Base-by-base conservation (phyloP, 208 protist species). In the Blastocrithidia nonstop region DNA sequence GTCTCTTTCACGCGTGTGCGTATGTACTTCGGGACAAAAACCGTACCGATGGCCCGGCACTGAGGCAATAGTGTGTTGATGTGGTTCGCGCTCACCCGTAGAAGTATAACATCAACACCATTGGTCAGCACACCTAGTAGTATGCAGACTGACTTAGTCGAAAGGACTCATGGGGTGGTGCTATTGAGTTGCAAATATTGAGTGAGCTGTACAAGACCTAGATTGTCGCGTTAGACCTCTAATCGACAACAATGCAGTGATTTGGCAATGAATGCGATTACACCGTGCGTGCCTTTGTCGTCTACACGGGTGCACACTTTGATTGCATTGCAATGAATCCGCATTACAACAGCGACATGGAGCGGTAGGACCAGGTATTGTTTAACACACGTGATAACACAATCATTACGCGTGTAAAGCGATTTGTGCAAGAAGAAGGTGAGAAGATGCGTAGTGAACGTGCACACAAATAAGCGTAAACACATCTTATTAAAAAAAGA, bases 221-320 rank as follows among this genome's bases (percentile, higher is more conserved):
- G 63, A 92, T 97, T 40, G 57, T 88, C 27, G 69, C 76, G 4
- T 56, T 94, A 11, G 87, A 96, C 48, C 51, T 93, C 28, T 57
- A 90, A 61, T 94, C 78, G 0, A 57, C 53, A 11, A 69, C 61
- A 1, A 56, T 92, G 47, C 59, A 90, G 50, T 50, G 54, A 21
- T 94, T 88, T 57, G 93, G 93, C 24, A 63, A 87, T 7, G 75
- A 67, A n/a, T 46, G 59, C 40, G 70, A 55, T 22, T 96, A 94
- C 71, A 73, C 49, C 21, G 61, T 79, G 26, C 68, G 79, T 7
- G 70, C 49, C 3, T 95, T 95, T 61, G 50, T 97, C 38, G 70
- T 96, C 1, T 97, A 94, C 56, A 94, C 84, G 7, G 92, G 92
- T 13, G 79, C 85, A 44, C 93, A 97, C 64, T 97, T 95, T 66